Evolutionary conservation across 176 grass and related monocot genomes (phyloP).

Genomic region (Poa pratensis): DNA sequence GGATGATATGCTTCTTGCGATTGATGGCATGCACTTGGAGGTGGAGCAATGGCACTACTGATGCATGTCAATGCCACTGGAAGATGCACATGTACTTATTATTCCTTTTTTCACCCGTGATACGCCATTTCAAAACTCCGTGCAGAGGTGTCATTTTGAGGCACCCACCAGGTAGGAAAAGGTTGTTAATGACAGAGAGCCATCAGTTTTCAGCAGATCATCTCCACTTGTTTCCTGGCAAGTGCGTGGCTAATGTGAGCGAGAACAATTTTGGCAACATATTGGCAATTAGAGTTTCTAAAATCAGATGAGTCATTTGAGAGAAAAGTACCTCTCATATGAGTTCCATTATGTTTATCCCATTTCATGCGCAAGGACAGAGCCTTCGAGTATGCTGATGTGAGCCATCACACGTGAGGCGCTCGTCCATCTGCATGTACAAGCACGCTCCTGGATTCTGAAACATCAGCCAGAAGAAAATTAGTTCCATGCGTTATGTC

Average conservation of each 20-base stretch:
- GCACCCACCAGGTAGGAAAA: neutral
- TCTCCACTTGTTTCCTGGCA: constrained; percentile 39
- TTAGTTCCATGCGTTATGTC: neutral
- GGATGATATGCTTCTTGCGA: constrained; percentile 27
- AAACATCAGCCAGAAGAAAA: constrained; percentile 46
- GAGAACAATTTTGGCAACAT: constrained; percentile 25
- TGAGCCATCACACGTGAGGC: constrained; percentile 77
- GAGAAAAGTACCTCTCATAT: constrained; percentile 28
- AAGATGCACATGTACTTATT: constrained; percentile 27
- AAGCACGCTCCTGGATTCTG: constrained; percentile 91
- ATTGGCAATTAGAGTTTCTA: constrained; percentile 17
- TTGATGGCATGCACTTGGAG: constrained; percentile 16
- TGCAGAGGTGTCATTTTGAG: neutral
- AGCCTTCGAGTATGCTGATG: constrained; percentile 88
- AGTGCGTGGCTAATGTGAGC: constrained; percentile 38
- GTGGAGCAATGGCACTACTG: neutral
- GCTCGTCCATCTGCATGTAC: constrained; percentile 78
- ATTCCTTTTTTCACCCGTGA: neutral
- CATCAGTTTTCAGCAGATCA: constrained; percentile 27
- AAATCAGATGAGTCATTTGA: constrained; percentile 1
- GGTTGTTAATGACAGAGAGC: constrained; percentile 29
- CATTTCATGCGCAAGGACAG: constrained; percentile 82
- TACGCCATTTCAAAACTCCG: neutral
- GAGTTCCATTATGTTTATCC: neutral
- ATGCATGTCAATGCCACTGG: constrained; percentile 16